These are phyloP conservation scores for Penicillium rolfsii DNA, from an alignment of 2,329 filamentous ascomycete species.

Conservation along the genomic window DNA sequence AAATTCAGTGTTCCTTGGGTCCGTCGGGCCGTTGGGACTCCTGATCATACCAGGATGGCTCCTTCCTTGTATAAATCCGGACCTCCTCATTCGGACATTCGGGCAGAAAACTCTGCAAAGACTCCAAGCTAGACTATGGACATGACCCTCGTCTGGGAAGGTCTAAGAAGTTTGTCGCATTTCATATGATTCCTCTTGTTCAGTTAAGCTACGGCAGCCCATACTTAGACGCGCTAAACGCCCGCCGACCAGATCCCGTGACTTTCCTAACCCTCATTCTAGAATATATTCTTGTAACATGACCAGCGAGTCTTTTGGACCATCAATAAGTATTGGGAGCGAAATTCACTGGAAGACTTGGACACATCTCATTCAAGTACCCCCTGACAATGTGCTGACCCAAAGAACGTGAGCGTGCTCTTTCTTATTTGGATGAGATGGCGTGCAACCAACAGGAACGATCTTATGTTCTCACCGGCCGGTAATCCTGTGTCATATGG, in stretches of 20 bases:
- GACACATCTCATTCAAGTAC: too few species aligned
- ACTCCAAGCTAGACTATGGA: background rate
- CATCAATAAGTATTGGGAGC: background rate
- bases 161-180: too few species aligned
- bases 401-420: too few species aligned
- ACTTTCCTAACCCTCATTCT: background rate
- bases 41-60: background rate
- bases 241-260: background rate
- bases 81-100: rapidly evolving
- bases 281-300: background rate
- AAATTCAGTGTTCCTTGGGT: background rate
- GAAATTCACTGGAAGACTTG: too few species aligned
- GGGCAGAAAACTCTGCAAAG: background rate
- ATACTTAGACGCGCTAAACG: background rate
- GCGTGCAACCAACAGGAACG: too few species aligned
- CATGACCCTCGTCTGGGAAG: background rate
- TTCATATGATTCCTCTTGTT: background rate
- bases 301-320: background rate
- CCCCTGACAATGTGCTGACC: too few species aligned
- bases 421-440: too few species aligned
- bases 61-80: background rate
- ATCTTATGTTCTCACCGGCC: too few species aligned
- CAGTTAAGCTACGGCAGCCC: background rate
- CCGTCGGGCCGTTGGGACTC: background rate
- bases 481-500: too few species aligned